Conservation (phyloP, 2,329 filamentous ascomycete species). For the Amesomyces nigricolor region DNA sequence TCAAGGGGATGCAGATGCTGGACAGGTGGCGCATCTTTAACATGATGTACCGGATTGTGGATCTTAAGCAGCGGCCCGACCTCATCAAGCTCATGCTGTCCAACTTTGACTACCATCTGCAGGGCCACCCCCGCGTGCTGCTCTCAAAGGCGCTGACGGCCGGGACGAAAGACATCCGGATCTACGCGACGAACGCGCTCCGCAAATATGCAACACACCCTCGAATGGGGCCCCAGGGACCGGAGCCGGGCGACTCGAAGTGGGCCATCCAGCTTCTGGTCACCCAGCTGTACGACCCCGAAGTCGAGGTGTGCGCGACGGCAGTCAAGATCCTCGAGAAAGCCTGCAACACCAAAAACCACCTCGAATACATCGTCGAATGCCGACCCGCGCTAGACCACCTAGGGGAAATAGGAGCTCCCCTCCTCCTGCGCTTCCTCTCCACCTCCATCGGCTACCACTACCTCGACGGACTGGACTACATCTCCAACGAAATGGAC, state of each 20-base stretch:
- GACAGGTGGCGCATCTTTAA: constrained; percentile 98
- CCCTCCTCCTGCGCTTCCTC: constrained; percentile 82
- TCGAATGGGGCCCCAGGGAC: constrained; percentile 34
- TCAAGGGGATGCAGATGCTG: constrained; percentile 78
- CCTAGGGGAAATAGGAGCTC: constrained; percentile 91
- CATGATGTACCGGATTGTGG: constrained; percentile 98
- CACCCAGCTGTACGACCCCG: constrained; percentile 95
- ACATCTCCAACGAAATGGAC: constrained; percentile 99
- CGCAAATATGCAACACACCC: constrained; percentile 73
- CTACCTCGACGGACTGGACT: constrained; percentile 93
- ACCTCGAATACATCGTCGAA: constrained; percentile 93
- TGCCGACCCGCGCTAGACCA: constrained; percentile 93
- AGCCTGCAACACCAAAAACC: constrained; percentile 86
- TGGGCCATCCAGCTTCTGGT: constrained; percentile 97
- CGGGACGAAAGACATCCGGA: constrained; percentile 84
- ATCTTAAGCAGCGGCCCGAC: constrained; percentile 84
- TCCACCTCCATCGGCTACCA: constrained; percentile 97
- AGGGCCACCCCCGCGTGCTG: constrained; percentile 85
- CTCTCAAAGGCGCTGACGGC: constrained; percentile 90
- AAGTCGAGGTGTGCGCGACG: constrained; percentile 92
- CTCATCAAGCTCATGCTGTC: constrained; percentile 81
- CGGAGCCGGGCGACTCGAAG: constrained; percentile 63
- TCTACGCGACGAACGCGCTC: constrained; percentile 79
- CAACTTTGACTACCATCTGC: constrained; percentile 86
- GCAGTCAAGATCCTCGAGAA: constrained; percentile 97